Base-by-base conservation (phyloP, 495 filamentous ascomycete species). In the Hypomontagnella monticulosa region DNA sequence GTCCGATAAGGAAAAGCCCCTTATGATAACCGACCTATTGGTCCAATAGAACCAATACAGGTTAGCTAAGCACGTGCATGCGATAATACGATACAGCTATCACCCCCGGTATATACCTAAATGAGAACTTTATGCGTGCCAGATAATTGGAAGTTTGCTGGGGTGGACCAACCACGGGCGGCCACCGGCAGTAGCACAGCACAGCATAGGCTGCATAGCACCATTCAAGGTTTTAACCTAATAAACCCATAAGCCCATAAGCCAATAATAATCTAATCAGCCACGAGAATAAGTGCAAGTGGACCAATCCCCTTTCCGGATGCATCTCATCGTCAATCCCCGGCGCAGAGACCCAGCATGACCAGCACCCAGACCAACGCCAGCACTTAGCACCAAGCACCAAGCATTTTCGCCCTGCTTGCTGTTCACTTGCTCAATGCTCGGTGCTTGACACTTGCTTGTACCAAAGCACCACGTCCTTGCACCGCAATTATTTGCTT, bases 291-390 rank as follows among this genome's bases (percentile, higher is more conserved):
- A 49, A 66, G 16, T 47, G 23, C 37, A 38, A 56, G 30, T 30
- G n/a, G 30, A 46, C 60, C 66, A 69, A 63, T 69, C 66, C 55
- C 65, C 55, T 69, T 69, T 69, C 51, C 49, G 54, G n/a, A 69
- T 63, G 65, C 56, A 63, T 60, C 60, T 60, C 59, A 63, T 69
- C 60, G 50, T 47, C 44, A 14, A 44, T 48, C 59, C 55, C 51
- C 53, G 38, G 8, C 12, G 5, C 27, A 33, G 10, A 38, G n/a
- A n/a, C n/a, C n/a, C n/a, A n/a, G 49, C 36, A 38, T 4, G 10
- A 11, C 9, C n/a, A n/a, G n/a, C n/a, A n/a, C 36, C 10, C 36
- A 11, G 10, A 38, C 11, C 33, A 36, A 36, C 33, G 5, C 33
- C 36, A 38, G 9, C n/a, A 36, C 38, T 20, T 37, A 32, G 27